A percentile compares a stretch with the other conserved stretches of the same genome.
phyloP scores from a whole-genome alignment of 2,329 filamentous ascomycete genomes.

The Colletotrichum navitas region DNA sequence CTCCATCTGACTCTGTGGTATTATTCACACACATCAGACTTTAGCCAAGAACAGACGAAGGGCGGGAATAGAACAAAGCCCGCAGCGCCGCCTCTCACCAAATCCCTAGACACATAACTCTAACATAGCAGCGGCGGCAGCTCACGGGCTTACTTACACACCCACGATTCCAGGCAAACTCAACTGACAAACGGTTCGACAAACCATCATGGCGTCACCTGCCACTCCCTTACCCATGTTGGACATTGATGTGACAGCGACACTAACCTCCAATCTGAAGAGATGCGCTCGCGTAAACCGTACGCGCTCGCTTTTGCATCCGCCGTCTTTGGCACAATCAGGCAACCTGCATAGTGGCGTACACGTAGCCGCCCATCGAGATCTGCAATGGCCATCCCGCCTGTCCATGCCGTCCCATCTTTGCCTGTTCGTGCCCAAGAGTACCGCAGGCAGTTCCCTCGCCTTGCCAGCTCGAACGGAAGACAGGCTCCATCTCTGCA shows the following conservation, averaged over 20 bases:
- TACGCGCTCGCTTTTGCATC: conserved; percentile 27
- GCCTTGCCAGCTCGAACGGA: conserved; percentile 17
- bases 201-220: conserved; percentile 21
- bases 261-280: conserved; percentile 26
- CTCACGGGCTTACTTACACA: not conserved
- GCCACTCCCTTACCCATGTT: conserved; percentile 13
- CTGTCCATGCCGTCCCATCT: conserved; percentile 22
- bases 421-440: conserved; percentile 22
- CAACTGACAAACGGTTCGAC: not conserved
- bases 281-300: conserved; percentile 32
- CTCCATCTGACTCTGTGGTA: conserved; percentile 6
- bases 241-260: conserved; percentile 23
- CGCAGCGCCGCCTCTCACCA: conserved; percentile 9
- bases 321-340: conserved; percentile 27
- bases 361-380: conserved; percentile 21
- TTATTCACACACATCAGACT: conserved; percentile 12
- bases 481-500: conserved; percentile 24
- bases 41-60: conserved; percentile 29
- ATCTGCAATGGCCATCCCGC: conserved; percentile 23
- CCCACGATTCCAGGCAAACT: not conserved
- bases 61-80: conserved; percentile 20
- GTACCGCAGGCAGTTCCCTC: not conserved
- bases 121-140: conserved; percentile 5
- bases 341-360: conserved; percentile 27
- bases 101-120: conserved; percentile 19